These are phyloP conservation scores for Fusarium abutilonis DNA, from an alignment of 2,329 filamentous ascomycete species.

Conservation along the genomic window DNA sequence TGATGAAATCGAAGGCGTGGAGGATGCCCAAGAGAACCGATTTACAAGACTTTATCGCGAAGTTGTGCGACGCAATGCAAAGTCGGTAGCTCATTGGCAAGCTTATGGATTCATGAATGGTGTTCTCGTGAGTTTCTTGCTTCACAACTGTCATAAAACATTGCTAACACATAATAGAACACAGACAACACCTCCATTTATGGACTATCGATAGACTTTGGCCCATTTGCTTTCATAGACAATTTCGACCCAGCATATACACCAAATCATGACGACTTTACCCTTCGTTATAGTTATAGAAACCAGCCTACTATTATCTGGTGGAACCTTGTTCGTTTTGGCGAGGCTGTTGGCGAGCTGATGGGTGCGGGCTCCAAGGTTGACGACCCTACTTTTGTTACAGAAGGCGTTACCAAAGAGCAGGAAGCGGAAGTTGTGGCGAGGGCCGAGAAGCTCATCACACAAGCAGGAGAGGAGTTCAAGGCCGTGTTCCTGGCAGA, in stretches of 20 bases:
- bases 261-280: conserved; percentile 93
- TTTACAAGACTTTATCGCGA: conserved; percentile 89
- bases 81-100: conserved; percentile 92
- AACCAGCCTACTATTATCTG: conserved; percentile 97
- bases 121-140: conserved; percentile 65
- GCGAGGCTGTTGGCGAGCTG: conserved; percentile 87
- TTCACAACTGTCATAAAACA: background rate
- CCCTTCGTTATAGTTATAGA: conserved; percentile 88
- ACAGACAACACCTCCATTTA: conserved; percentile 96
- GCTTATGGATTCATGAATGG: conserved; percentile 99
- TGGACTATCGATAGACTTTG: conserved; percentile 91
- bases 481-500: conserved; percentile 87
- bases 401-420: conserved; percentile 73
- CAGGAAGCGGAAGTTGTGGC: conserved; percentile 75
- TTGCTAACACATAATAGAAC: conserved; percentile 62
- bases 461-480: conserved; percentile 84
- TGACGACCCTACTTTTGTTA: conserved; percentile 76
- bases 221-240: conserved; percentile 97
- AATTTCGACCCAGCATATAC: conserved; percentile 95
- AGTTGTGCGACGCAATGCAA: conserved; percentile 84
- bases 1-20: conserved; percentile 71
- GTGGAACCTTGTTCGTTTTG: conserved; percentile 96
- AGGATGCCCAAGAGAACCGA: conserved; percentile 79
- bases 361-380: conserved; percentile 79
- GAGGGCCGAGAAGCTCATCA: conserved; percentile 85